Conservation (phyloP, 441 rosid species). For the Pelargonium myrrhifolium region DNA sequence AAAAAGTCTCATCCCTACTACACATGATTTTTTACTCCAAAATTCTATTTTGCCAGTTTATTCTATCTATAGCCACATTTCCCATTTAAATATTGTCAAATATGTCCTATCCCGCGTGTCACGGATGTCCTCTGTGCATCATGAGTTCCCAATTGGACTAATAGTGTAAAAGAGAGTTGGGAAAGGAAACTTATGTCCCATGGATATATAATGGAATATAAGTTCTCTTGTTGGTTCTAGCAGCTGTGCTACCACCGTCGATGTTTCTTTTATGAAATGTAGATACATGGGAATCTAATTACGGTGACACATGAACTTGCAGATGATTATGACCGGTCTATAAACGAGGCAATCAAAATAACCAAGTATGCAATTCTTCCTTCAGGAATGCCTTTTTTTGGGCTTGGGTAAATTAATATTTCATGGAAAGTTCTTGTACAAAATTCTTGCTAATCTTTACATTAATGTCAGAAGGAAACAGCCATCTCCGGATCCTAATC, state of each 20-base stretch:
- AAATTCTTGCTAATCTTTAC: slow-evolving; percentile 11
- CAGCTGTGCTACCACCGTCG: no score
- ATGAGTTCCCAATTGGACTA: no score
- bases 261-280: no score
- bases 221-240: no score
- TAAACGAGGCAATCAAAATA: slow-evolving; percentile 91
- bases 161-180: neutral
- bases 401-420: neutral
- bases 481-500: slow-evolving; percentile 73
- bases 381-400: neutral
- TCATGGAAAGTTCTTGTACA: neutral
- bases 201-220: no score
- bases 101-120: neutral
- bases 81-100: neutral
- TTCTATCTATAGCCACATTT: neutral
- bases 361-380: slow-evolving; percentile 59
- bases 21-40: neutral
- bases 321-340: slow-evolving; percentile 98
- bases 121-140: no score
- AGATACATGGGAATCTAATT: no score
- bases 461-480: slow-evolving; percentile 54
- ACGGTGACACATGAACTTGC: slow-evolving; percentile 32
- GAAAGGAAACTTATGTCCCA: neutral
- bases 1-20: neutral
- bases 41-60: neutral